Evolutionary conservation across 179 eudicot species (phyloP).

Genomic region (Camellia oleifera): DNA sequence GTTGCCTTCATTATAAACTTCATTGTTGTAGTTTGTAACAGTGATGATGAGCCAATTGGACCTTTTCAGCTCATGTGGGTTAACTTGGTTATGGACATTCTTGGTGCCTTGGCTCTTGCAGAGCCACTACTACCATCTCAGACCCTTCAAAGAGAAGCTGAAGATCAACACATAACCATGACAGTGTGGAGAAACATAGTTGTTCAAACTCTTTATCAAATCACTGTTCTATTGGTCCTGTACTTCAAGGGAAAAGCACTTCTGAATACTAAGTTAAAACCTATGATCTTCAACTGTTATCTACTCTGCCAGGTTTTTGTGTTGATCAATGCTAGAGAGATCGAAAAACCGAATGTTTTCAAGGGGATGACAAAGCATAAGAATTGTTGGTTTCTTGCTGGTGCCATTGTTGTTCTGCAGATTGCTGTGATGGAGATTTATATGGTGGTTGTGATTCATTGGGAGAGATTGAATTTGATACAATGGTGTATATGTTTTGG

Average conservation of each 20-base stretch:
- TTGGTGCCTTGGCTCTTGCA: slow-evolving; percentile 4
- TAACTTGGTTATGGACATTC: not conserved
- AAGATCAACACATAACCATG: not conserved
- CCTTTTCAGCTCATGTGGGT: slow-evolving; percentile 2
- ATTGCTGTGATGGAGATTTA: not conserved
- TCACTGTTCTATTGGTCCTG: slow-evolving; percentile 4
- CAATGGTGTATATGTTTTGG: slow-evolving; percentile 1
- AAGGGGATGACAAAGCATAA: not conserved
- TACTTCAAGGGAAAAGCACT: not conserved
- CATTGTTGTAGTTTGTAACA: not conserved
- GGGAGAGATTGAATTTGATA: not conserved
- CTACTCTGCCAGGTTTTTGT: not conserved
- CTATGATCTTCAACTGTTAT: not conserved
- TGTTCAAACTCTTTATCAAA: not conserved
- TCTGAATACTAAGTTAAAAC: not conserved
- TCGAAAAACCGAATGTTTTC: not conserved
- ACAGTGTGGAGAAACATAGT: not conserved
- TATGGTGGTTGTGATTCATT: not conserved
- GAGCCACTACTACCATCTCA: not conserved
- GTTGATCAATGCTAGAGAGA: not conserved
- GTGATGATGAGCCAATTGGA: not conserved
- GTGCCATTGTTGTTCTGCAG: not conserved
- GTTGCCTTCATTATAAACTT: not conserved
- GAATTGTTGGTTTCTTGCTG: not conserved
- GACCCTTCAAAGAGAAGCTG: not conserved